phyloP scores from a whole-genome alignment of 495 filamentous ascomycete genomes.

The Halenospora varia region DNA sequence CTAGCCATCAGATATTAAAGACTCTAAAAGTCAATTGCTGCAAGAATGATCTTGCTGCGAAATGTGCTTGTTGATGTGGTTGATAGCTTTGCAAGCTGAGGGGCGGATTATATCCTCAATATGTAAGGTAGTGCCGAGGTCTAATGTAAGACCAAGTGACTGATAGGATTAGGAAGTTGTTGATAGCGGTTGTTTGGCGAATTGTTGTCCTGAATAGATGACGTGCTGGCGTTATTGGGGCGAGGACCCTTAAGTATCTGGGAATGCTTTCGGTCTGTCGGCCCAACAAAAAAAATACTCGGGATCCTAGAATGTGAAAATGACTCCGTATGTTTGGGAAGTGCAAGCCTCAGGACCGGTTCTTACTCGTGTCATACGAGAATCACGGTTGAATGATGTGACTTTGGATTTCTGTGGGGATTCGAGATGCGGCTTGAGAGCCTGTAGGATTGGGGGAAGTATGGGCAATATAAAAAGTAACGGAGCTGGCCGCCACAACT shows the following conservation, averaged over 20 bases:
- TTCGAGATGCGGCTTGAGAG: conserved; percentile 1
- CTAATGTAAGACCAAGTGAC: background rate
- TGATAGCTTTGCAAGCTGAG: background rate
- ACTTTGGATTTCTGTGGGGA: conserved; percentile 10
- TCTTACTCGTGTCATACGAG: conserved; percentile 18
- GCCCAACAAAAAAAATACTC: conserved; percentile 1
- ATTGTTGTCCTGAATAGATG: conserved; percentile 12
- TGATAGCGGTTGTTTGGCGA: background rate
- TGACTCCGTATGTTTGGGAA: conserved; percentile 14
- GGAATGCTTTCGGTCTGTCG: background rate
- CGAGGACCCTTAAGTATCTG: conserved; percentile 11
- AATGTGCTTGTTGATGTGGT: background rate
- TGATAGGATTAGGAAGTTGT: background rate
- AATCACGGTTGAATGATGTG: conserved; percentile 6
- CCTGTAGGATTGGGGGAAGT: background rate
- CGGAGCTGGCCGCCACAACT: too few species aligned
- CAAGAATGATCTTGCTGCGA: background rate
- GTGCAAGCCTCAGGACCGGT: conserved; percentile 4
- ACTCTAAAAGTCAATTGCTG: background rate
- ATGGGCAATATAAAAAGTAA: background rate
- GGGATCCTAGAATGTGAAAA: background rate
- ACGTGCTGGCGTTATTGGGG: conserved; percentile 12
- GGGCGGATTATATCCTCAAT: background rate
- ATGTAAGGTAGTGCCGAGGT: background rate
- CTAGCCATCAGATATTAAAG: conserved; percentile 11